Conservation (phyloP, 2,329 filamentous ascomycete genomes). For the Basipetospora chlamydospora region DNA sequence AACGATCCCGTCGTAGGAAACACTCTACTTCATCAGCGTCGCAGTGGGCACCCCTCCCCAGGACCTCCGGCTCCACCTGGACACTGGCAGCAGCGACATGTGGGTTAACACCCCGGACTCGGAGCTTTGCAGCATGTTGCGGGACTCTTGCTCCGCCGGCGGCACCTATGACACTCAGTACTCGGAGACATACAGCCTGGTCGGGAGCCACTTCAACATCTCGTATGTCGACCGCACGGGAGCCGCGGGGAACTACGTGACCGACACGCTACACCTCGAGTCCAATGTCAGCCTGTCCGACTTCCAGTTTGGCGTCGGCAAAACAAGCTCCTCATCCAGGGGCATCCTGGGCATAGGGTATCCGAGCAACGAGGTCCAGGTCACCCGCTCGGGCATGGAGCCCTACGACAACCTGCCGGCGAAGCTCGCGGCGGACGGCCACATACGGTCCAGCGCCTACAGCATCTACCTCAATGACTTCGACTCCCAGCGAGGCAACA, state of each 20-base stretch:
- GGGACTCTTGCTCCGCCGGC: conserved; percentile 39
- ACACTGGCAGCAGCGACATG: conserved; percentile 55
- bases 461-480: conserved; percentile 66
- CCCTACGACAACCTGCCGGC: conserved; percentile 57
- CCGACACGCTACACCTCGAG: conserved; percentile 53
- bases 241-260: conserved; percentile 65
- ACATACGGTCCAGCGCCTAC: conserved; percentile 54
- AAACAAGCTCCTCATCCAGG: conserved; percentile 43
- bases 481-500: conserved; percentile 46
- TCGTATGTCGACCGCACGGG: conserved; percentile 72
- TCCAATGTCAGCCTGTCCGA: conserved; percentile 32
- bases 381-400: conserved; percentile 35
- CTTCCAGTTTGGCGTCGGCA: conserved; percentile 63
- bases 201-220: conserved; percentile 72
- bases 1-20: conserved; percentile 26
- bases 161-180: conserved; percentile 56
- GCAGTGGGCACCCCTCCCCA: conserved; percentile 49
- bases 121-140: conserved; percentile 34
- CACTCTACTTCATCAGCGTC: conserved; percentile 49
- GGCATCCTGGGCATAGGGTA: conserved; percentile 84
- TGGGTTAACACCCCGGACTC: conserved; percentile 57
- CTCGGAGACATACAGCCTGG: conserved; percentile 62
- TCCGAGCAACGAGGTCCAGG: conserved; percentile 59
- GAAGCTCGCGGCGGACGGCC: conserved; percentile 43
- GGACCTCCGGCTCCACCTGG: conserved; percentile 41